These are phyloP conservation scores for Trichoderma hamatum DNA, from an alignment of 2,329 filamentous ascomycete species.

Conservation along the genomic window DNA sequence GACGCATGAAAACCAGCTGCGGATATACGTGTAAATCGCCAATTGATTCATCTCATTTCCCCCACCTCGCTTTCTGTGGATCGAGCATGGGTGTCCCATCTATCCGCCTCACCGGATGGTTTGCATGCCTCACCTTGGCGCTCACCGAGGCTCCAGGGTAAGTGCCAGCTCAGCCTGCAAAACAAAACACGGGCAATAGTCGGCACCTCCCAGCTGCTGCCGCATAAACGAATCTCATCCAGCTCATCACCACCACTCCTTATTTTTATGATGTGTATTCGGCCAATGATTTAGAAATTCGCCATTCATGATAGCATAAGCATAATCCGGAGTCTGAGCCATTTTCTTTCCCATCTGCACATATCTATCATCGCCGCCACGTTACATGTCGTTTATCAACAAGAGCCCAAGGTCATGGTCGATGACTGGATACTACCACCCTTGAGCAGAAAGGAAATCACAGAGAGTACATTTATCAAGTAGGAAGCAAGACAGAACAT, in stretches of 20 bases:
- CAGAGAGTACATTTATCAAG: not conserved
- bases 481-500: not conserved
- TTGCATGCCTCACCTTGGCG: not conserved
- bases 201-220: not conserved
- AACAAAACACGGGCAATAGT: not conserved
- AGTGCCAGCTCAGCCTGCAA: not conserved
- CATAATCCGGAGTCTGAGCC: not conserved
- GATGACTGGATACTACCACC: not conserved
- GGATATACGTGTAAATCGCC: not conserved
- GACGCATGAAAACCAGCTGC: not conserved
- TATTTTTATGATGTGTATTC: not conserved
- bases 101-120: not conserved
- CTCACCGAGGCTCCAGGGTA: not conserved
- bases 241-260: not conserved
- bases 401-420: not conserved
- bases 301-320: not conserved
- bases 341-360: not conserved
- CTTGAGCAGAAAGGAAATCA: not conserved
- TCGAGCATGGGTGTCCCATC: not conserved
- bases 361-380: not conserved
- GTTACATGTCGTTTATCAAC: not conserved
- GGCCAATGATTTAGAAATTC: not conserved
- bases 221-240: not conserved
- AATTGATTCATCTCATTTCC: not conserved
- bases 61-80: not conserved